These are phyloP conservation scores for Syncephalis plumigaleata DNA, from an alignment of 371 early-diverging fungal genomes.

Conservation along the genomic window DNA sequence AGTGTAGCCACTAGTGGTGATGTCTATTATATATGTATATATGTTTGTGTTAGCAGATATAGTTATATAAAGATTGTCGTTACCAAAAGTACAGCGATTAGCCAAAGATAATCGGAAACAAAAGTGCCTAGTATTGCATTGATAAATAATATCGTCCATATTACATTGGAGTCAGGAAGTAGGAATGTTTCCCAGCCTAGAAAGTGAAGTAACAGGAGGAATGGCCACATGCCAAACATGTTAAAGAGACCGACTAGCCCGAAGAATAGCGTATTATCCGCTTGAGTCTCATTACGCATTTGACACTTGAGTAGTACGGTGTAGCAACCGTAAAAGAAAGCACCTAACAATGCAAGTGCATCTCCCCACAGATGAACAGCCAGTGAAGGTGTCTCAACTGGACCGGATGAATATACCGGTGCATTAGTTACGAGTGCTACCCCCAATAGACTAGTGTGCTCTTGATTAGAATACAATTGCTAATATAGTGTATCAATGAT, in stretches of 20 bases:
- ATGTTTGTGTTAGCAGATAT: no score
- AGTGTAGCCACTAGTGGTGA: slow-evolving; percentile 63
- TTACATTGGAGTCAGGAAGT: slow-evolving; percentile 23
- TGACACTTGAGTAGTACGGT: slow-evolving; percentile 50
- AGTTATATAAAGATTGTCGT: no score
- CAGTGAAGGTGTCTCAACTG: slow-evolving; percentile 6
- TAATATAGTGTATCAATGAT: neutral
- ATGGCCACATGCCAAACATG: slow-evolving; percentile 46
- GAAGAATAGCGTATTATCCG: slow-evolving; percentile 61
- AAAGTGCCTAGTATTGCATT: slow-evolving; percentile 69
- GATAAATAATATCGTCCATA: slow-evolving; percentile 38
- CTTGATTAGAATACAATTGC: neutral
- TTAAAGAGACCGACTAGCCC: slow-evolving; percentile 64
- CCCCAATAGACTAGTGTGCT: slow-evolving; percentile 24
- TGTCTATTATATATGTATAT: no score
- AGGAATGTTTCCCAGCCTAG: slow-evolving; percentile 44
- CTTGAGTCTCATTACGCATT: slow-evolving; percentile 46
- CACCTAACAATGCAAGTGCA: slow-evolving; percentile 44
- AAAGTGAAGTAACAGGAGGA: slow-evolving; percentile 36
- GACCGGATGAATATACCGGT: slow-evolving; percentile 7
- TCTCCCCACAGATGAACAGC: slow-evolving; percentile 36
- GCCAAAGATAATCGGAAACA: slow-evolving; percentile 68
- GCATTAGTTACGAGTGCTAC: slow-evolving; percentile 33
- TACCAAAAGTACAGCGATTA: slow-evolving; percentile 49
- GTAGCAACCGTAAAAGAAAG: slow-evolving; percentile 64